These are phyloP conservation scores for Pugionium cornutum DNA, from an alignment of 345 rosid genomes.

Conservation along the genomic window DNA sequence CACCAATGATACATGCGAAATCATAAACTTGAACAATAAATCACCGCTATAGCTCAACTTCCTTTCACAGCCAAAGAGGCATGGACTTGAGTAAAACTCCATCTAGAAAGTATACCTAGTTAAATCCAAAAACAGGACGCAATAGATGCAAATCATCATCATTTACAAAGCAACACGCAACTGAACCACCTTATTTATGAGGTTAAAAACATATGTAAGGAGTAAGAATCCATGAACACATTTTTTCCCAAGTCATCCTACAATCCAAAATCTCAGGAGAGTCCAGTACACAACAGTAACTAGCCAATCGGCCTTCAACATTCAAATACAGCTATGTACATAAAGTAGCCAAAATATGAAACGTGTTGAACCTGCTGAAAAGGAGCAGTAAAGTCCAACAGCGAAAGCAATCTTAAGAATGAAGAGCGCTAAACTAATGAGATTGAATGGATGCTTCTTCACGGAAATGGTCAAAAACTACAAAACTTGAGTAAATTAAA, in stretches of 20 bases:
- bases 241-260: background rate
- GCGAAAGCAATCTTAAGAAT: slow-evolving; percentile 15
- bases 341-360: background rate
- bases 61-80: background rate
- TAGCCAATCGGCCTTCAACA: slow-evolving; percentile 19
- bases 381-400: slow-evolving; percentile 22
- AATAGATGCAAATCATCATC: slow-evolving; percentile 16
- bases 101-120: slow-evolving; percentile 8
- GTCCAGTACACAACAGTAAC: slow-evolving; percentile 5
- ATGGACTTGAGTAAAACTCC: slow-evolving; percentile 10
- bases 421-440: slow-evolving; percentile 4
- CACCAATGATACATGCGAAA: slow-evolving; percentile 8
- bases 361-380: slow-evolving; percentile 7
- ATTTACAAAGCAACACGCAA: slow-evolving; percentile 21
- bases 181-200: slow-evolving; percentile 15
- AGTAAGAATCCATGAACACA: slow-evolving; percentile 14
- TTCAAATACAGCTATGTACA: slow-evolving; percentile 18
- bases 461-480: slow-evolving; percentile 24
- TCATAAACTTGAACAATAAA: slow-evolving; percentile 5
- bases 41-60: slow-evolving; percentile 4
- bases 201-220: slow-evolving; percentile 16
- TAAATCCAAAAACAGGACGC: slow-evolving; percentile 7
- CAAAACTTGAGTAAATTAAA: slow-evolving; percentile 18
- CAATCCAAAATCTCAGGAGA: slow-evolving; percentile 25
- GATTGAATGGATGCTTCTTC: slow-evolving; percentile 12